Base-by-base conservation (phyloP, 345 rosid species). In the Noccaea caerulescens region DNA sequence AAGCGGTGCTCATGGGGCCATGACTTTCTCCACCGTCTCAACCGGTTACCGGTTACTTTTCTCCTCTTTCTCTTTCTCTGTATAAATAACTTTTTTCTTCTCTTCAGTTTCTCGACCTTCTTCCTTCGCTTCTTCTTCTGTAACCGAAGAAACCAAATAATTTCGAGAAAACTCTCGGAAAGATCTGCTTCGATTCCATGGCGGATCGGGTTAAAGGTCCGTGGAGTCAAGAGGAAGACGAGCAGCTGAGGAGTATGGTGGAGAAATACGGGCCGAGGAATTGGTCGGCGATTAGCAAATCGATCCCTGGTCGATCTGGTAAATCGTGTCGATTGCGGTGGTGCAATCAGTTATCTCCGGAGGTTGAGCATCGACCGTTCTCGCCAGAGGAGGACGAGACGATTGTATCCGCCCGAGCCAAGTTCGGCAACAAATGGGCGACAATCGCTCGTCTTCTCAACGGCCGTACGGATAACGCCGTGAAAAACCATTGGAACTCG, bases 401-500 rank as follows among this genome's bases (percentile, higher is more conserved):
- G 11, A 93, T 90, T 7, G 68, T 88, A 50, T 66, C 84, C 8
- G 97, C 97, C 14, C 97, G 92, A 14, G 84, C 91, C 0, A 81
- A 86, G 12, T 82, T 88, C 58, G 98, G 98, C 9, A 92, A 92
- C 84, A 92, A 88, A 80, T 92, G 98, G 98, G 98, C 98, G 2
- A 88, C 94, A 43, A 90, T 92, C 70, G 98, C 98, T 2, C 88
- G 98, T 41, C 91, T 90, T 5, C 95, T 92, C 66, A 82, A 85
- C 75, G 97, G 97, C 10, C 96, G 98, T 16, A 92, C 97, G 27
- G 97, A 90, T 59, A 92, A 90, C 91, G 92, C 97, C 58, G 84
- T 90, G 7, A 92, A 92, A 71, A 92, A 92, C 69, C 98, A 90
- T 81, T 92, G 98, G 98, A 92, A 92, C 84, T 92, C 98, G 0